Conservation (phyloP, 176 grass and related monocot genomes). For the Guadua angustifolia region DNA sequence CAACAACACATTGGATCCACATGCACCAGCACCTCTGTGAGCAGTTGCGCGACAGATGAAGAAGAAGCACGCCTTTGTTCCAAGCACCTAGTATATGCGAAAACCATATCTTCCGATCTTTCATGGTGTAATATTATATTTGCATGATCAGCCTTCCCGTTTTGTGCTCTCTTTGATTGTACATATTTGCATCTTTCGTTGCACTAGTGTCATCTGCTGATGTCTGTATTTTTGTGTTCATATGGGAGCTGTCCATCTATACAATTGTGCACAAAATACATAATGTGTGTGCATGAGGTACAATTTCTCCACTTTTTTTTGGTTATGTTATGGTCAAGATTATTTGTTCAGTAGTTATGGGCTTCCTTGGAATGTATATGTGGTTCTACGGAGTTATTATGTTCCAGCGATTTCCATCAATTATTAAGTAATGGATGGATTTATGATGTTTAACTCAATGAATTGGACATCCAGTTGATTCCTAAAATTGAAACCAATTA, state of each 20-base stretch:
- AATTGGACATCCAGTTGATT: not conserved
- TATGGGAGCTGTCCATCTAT: not conserved
- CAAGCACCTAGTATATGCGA: conserved; percentile 6
- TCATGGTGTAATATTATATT: not conserved
- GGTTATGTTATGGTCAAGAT: not conserved
- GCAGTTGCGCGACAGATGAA: conserved; percentile 3
- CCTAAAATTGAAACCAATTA: not conserved
- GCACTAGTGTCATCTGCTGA: conserved; percentile 9
- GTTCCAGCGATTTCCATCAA: not conserved
- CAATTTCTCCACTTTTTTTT: not conserved
- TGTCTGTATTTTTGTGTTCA: conserved; percentile 18
- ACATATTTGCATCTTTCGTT: conserved; percentile 7
- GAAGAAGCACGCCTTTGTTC: not conserved
- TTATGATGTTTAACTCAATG: not conserved
- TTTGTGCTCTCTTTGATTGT: not conserved
- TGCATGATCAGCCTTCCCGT: not conserved
- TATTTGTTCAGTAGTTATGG: not conserved
- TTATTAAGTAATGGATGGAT: not conserved
- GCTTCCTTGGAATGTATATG: not conserved
- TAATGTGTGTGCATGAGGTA: not conserved
- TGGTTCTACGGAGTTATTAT: not conserved
- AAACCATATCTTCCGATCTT: not conserved
- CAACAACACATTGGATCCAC: conserved; percentile 45
- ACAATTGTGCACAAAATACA: not conserved
- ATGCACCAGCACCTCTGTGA: conserved; percentile 30